Evolutionary conservation across 768 basidiomycete genomes (phyloP), one percentile per base, ranked within the genome.

Genomic region (Fomitopsis pulvina): DNA sequence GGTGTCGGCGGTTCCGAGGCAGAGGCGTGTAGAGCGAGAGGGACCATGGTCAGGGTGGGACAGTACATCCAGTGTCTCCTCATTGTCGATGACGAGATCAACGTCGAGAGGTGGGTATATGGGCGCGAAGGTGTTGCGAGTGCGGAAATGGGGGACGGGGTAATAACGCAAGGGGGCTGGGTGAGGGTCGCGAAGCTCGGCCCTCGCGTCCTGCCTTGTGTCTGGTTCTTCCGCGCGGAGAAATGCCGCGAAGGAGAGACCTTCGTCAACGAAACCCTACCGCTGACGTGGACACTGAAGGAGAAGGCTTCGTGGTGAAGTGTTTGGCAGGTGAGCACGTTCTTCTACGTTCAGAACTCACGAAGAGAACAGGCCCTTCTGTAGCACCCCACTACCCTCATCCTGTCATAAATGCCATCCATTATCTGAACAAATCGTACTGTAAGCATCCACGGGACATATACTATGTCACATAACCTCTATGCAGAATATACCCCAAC

Each of bases 1-100:
- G 14, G 32, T 5, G 42, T 18, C 22, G 47, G 48, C 16, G 48
- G 48, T 9, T 26, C 44, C 16, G 24, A 41, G 12, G 34, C 34
- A 4, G 47, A 38, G 18, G 47, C 12, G 24, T 8, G 32, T 20
- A 34, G 37, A 12, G 28, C 38, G 10, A 50, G 40, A 32, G 49
- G 49, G 4, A 25, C 29, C 30, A 21, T 55, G 10, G 48, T 49
- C 7, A 43, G 54, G 5, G 48, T 55, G 7, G 54, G 54, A 8
- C 51, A 52, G 32, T 47, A 29, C 20, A 41, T 43, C 8, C 54
- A 55, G 26, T 51, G 51, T 4, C 45, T 55, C 18, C 42, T 55
- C 14, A 39, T 48, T 27, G 50, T 48, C 18, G 54, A 48, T 1
- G 21, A 14, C 16, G 21, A 22, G 1, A 50, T 57, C n/a, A 41